phyloP scores from a whole-genome alignment of 2,329 filamentous ascomycete species.

The Cordyceps fumosorosea region DNA sequence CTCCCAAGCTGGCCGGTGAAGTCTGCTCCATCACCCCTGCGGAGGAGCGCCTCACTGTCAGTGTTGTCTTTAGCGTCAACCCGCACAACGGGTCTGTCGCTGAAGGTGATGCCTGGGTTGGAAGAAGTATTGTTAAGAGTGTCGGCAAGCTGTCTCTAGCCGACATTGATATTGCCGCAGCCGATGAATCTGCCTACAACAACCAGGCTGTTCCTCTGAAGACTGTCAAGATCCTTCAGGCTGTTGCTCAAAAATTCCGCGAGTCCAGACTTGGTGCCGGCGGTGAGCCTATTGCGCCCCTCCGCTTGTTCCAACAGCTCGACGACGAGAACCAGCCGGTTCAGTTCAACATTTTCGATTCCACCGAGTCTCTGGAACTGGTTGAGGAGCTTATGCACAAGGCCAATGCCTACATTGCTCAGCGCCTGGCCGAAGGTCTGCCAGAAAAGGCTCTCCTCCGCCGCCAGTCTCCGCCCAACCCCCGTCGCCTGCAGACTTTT shows the following conservation, averaged over 20 bases:
- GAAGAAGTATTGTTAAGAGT: constrained; percentile 90
- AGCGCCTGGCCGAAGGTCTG: constrained; percentile 70
- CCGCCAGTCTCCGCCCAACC: constrained; percentile 77
- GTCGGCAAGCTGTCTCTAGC: constrained; percentile 76
- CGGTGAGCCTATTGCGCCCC: constrained; percentile 70
- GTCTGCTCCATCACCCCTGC: constrained; percentile 81
- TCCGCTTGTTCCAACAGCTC: constrained; percentile 85
- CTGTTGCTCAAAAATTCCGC: constrained; percentile 82
- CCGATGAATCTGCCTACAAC: constrained; percentile 53
- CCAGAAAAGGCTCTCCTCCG: constrained; percentile 91
- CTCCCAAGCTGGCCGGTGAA: constrained; percentile 75
- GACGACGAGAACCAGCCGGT: constrained; percentile 98
- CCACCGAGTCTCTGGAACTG: constrained; percentile 79
- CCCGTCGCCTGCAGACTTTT: constrained; percentile 82
- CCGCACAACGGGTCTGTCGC: constrained; percentile 68
- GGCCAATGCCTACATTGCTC: constrained; percentile 82
- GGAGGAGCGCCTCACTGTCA: constrained; percentile 86
- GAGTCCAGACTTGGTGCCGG: constrained; percentile 79
- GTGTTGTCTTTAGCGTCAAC: constrained; percentile 88
- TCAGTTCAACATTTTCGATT: constrained; percentile 93
- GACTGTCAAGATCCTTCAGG: constrained; percentile 74
- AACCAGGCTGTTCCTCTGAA: constrained; percentile 62
- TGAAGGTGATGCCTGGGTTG: constrained; percentile 88
- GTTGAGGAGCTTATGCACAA: constrained; percentile 95
- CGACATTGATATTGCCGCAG: constrained; percentile 77